Evolutionary conservation across 139 green algal species (phyloP).

Genomic region (Edaphochlamys debaryana): DNA sequence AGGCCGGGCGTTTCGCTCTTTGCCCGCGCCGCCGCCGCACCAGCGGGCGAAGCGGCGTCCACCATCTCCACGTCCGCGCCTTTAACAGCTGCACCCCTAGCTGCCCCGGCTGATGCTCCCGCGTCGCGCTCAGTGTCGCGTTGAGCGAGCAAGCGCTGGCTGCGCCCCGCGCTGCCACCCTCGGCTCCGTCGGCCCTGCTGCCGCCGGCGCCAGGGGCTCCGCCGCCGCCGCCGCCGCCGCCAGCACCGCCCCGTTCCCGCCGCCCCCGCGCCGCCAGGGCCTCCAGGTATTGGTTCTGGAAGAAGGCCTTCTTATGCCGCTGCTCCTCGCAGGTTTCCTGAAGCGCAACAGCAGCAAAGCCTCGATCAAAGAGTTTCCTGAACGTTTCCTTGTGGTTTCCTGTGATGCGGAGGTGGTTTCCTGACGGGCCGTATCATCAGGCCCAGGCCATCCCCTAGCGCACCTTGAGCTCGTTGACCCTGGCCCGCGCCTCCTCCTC

Average conservation of each 20-base stretch:
- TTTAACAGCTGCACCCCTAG: no score
- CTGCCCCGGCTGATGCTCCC: no score
- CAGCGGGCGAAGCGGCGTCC: no score
- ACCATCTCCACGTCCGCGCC: no score
- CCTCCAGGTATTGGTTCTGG: slow-evolving; percentile 41
- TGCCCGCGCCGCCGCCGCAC: no score
- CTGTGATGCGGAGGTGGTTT: no score
- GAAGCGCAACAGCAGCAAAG: not conserved
- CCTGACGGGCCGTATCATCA: not conserved
- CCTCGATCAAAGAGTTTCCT: not conserved
- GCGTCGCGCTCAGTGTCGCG: no score
- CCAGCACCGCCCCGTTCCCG: not conserved
- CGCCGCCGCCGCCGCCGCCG: not conserved
- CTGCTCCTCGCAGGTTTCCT: slow-evolving; percentile 10
- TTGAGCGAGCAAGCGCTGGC: no score
- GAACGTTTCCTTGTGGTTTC: no score
- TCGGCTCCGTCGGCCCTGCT: no score
- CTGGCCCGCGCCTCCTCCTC: slow-evolving; percentile 17
- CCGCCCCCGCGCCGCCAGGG: not conserved
- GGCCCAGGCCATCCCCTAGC: not conserved
- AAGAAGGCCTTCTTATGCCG: slow-evolving; percentile 8
- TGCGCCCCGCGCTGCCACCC: no score
- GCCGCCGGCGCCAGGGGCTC: not conserved
- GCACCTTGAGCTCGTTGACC: not conserved
- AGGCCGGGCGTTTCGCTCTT: no score